Evolutionary conservation across 2,329 filamentous ascomycete genomes (phyloP), one percentile per base, ranked within the genome.

Genomic region (Aspergillus ustus): DNA sequence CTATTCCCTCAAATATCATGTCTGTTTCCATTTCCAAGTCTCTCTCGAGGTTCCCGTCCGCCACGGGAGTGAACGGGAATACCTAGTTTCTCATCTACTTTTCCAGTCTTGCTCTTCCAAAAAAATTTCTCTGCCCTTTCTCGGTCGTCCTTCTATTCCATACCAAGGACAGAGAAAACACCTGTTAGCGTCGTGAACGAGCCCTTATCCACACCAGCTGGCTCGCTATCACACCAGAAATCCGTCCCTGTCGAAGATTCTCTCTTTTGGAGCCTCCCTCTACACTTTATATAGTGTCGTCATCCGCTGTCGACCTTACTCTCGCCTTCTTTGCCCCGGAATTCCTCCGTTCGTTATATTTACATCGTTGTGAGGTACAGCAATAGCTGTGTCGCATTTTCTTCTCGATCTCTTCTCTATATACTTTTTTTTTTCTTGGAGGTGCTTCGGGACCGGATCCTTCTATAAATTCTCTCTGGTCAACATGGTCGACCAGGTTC

Each of bases 31-130:
- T 67, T 67, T 64, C 66, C 67, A 67, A 62, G 53, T 69, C 70
- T 69, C 69, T 67, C 64, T 72, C 67, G 63, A 72, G 70, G 72
- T 73, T 74, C 76, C 77, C 77, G 76, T 78, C 75, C 72, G 67
- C 70, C 68, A 72, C 77, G 78, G 79, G 77, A 77, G 75, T 81
- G 76, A 81, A 78, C 72, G 75, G 73, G 72, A 71, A 75, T 65
- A 78, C 72, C 69, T 77, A 74, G 70, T 70, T 62, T 56, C 56
- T 66, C 31, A 52, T 60, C 37, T 60, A 66, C 58, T 56, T 60
- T 58, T 57, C 57, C 57, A 62, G 53, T 63, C 49, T 61, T 62
- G 57, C 48, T 63, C 60, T 55, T 54, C 62, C 62, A 53, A 64
- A 62, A 53, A 66, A 68, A 69, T 69, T 71, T 65, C 66, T 67